phyloP scores from a whole-genome alignment of 2,329 filamentous ascomycete species.

The Pseudogymnoascus sp. region DNA sequence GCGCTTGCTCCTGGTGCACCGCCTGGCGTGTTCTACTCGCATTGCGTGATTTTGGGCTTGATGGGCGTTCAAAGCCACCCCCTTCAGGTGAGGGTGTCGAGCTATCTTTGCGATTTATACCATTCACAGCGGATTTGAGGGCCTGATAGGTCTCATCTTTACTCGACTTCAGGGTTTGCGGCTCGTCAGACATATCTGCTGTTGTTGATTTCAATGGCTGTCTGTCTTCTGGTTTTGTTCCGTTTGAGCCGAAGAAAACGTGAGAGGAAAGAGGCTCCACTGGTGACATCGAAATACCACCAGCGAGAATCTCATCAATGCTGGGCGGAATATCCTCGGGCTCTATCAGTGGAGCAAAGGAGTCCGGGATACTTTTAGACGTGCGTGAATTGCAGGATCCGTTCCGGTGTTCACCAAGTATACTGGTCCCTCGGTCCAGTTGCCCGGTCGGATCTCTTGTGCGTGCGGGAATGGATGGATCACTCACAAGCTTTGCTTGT shows the following conservation, averaged over 20 bases:
- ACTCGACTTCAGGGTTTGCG: background rate
- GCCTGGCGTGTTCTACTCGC: background rate
- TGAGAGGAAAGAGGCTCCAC: constrained; percentile 7
- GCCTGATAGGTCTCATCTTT: background rate
- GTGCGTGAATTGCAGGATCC: background rate
- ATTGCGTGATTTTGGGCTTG: constrained; percentile 9
- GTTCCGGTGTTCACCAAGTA: background rate
- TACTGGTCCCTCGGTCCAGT: background rate
- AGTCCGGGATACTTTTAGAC: background rate
- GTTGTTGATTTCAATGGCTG: background rate
- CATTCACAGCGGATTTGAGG: background rate
- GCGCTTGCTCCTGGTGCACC: background rate
- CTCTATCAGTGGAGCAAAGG: background rate
- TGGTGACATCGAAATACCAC: constrained; percentile 8
- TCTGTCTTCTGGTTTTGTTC: background rate
- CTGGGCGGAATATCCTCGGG: background rate
- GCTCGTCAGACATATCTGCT: background rate
- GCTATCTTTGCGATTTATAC: background rate
- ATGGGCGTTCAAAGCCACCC: background rate
- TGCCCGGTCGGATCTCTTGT: background rate
- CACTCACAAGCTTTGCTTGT: constrained; percentile 21
- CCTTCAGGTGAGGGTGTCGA: background rate
- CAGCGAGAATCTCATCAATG: constrained; percentile 9
- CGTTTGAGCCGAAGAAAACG: constrained; percentile 3
- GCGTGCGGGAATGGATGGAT: background rate